phyloP scores from a whole-genome alignment of 2,329 filamentous ascomycete species.

The Penicillium sp. region DNA sequence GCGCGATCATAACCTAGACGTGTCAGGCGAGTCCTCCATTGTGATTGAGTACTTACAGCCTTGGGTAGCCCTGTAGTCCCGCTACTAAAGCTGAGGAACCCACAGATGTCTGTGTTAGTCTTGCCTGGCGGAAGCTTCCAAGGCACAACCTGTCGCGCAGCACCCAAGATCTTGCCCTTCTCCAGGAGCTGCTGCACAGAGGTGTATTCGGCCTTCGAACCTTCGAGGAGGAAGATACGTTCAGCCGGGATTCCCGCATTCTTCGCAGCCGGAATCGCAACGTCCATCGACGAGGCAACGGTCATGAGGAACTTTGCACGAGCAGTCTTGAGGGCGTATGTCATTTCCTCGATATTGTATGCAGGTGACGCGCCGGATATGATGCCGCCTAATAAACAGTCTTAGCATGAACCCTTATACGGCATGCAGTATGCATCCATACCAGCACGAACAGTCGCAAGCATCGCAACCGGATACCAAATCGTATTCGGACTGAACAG shows the following conservation, averaged over 20 bases:
- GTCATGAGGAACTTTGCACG: conserved; percentile 65
- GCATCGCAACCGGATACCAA: conserved; percentile 70
- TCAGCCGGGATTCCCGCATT: conserved; percentile 59
- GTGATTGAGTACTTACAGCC: conserved; percentile 33
- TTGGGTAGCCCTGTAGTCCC: conserved; percentile 58
- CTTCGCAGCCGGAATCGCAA: conserved; percentile 60
- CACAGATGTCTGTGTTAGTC: conserved; percentile 62
- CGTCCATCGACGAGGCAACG: conserved; percentile 58
- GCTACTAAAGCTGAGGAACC: conserved; percentile 56
- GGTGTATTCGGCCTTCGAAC: conserved; percentile 55
- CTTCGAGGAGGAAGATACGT: conserved; percentile 63
- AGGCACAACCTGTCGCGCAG: conserved; percentile 50
- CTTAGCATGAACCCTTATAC: background rate
- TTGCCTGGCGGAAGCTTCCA: conserved; percentile 59
- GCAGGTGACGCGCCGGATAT: conserved; percentile 68
- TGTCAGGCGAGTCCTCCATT: background rate
- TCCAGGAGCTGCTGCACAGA: conserved; percentile 42
- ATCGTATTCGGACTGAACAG: conserved; percentile 69
- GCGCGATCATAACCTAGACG: conserved; percentile 55
- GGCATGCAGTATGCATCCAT: background rate
- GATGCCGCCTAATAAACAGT: conserved; percentile 45
- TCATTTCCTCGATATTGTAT: conserved; percentile 72
- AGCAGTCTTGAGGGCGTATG: conserved; percentile 64
- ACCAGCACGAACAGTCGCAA: conserved; percentile 58
- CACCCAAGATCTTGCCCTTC: conserved; percentile 42